These are phyloP conservation scores for Fagopyrum tataricum DNA, from an alignment of 148 eudicot species.

Conservation along the genomic window DNA sequence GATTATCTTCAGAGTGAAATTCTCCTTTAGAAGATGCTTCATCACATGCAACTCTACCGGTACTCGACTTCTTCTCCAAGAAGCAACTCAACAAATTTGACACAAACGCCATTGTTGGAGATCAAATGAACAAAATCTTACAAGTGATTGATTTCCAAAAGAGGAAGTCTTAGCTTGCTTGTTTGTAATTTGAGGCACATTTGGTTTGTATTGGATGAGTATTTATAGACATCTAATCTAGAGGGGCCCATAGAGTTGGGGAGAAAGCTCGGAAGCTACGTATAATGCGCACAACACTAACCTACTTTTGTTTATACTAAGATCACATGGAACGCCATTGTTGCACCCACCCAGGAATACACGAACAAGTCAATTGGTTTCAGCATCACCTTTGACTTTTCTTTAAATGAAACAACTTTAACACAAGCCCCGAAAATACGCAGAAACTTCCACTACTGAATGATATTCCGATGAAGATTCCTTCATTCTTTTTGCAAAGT, in stretches of 20 bases:
- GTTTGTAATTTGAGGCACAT: background rate
- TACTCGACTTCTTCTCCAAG: background rate
- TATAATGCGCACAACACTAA: background rate
- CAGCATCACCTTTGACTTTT: background rate
- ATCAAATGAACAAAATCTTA: background rate
- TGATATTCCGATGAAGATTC: background rate
- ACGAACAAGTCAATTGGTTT: background rate
- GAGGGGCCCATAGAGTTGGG: background rate
- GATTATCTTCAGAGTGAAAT: background rate
- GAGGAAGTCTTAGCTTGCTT: background rate
- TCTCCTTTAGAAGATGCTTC: background rate
- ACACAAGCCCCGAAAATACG: background rate
- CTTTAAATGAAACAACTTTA: background rate
- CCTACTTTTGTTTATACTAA: too few species aligned
- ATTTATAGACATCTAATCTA: background rate
- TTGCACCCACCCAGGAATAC: background rate
- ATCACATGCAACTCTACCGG: background rate
- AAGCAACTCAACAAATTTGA: constrained; percentile 6
- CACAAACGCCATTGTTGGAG: background rate
- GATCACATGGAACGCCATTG: too few species aligned
- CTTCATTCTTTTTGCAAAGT: background rate
- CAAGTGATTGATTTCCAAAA: background rate
- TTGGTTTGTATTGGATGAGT: background rate
- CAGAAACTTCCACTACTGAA: background rate
- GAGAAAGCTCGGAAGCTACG: background rate